phyloP scores from a whole-genome alignment of 148 eudicot genomes.

The Spergularia marina region DNA sequence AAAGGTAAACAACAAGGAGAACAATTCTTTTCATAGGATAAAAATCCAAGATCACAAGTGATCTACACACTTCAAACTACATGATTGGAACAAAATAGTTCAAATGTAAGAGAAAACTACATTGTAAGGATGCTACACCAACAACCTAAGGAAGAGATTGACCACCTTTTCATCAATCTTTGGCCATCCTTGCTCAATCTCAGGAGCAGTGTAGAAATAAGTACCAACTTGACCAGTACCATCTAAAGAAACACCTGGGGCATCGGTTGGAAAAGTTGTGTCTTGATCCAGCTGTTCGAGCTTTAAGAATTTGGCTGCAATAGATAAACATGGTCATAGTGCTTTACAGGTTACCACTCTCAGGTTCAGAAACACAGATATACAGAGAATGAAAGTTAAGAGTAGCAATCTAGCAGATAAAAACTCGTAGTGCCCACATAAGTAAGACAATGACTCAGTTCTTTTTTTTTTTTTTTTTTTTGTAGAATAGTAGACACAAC shows the following conservation, averaged over 20 bases:
- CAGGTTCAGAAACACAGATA: neutral
- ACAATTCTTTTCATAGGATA: neutral
- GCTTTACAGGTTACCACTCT: neutral
- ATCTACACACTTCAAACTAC: too few species aligned
- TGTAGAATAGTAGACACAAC: too few species aligned
- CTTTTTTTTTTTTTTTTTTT: too few species aligned
- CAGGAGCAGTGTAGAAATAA: conserved; percentile 95
- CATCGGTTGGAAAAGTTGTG: conserved; percentile 56
- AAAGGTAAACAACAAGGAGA: neutral
- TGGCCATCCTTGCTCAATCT: conserved; percentile 97
- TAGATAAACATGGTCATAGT: conserved; percentile 13
- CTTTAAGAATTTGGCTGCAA: conserved; percentile 90
- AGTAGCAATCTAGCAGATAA: neutral
- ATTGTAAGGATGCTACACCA: neutral
- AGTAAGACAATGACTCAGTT: neutral
- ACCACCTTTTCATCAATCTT: conserved; percentile 92
- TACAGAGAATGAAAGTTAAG: neutral
- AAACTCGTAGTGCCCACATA: neutral
- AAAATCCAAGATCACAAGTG: too few species aligned
- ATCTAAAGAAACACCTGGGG: conserved; percentile 71
- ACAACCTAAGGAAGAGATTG: conserved; percentile 6
- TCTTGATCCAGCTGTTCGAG: conserved; percentile 91
- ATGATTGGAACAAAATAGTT: too few species aligned
- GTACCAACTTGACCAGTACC: conserved; percentile 96
- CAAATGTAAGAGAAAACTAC: too few species aligned